phyloP scores from a whole-genome alignment of 495 filamentous ascomycete genomes.

The Lophiostoma macrostomum region DNA sequence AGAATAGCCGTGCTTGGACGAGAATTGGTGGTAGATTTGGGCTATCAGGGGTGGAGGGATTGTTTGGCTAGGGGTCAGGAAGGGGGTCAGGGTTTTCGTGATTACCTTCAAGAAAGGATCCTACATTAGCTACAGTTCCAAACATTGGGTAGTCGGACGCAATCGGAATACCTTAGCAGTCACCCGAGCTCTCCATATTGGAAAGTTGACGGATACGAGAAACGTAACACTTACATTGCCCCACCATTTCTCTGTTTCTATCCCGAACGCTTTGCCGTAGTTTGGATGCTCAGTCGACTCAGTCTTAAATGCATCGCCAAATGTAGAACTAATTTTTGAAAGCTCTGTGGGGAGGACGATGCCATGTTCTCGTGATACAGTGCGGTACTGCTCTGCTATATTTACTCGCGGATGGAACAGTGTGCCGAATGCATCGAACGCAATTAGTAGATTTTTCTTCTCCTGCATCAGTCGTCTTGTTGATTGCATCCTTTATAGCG shows the following conservation, averaged over 20 bases:
- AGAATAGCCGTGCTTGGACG: constrained; percentile 58
- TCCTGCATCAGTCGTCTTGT: not conserved
- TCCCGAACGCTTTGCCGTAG: constrained; percentile 60
- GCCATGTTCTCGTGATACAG: constrained; percentile 57
- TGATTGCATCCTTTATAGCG: not conserved
- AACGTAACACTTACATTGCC: constrained; percentile 47
- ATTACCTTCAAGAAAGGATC: too few species aligned
- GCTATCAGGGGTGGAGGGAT: constrained; percentile 52
- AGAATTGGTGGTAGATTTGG: constrained; percentile 58
- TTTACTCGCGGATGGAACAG: constrained; percentile 62
- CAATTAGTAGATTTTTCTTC: constrained; percentile 56
- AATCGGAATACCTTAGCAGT: too few species aligned
- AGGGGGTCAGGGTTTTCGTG: constrained; percentile 46
- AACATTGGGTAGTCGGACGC: too few species aligned
- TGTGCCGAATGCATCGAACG: constrained; percentile 76
- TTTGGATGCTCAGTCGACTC: constrained; percentile 57
- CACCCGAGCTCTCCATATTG: too few species aligned
- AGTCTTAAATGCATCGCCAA: constrained; percentile 52
- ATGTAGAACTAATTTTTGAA: constrained; percentile 42
- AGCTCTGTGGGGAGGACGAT: constrained; percentile 42
- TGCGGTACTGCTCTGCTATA: constrained; percentile 61
- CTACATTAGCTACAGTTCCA: too few species aligned
- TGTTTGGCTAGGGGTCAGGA: constrained; percentile 29
- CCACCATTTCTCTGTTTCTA: constrained; percentile 68
- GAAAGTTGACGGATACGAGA: too few species aligned